Base-by-base conservation (phyloP, 202 grass and related monocot species). In the Carex arenaria region DNA sequence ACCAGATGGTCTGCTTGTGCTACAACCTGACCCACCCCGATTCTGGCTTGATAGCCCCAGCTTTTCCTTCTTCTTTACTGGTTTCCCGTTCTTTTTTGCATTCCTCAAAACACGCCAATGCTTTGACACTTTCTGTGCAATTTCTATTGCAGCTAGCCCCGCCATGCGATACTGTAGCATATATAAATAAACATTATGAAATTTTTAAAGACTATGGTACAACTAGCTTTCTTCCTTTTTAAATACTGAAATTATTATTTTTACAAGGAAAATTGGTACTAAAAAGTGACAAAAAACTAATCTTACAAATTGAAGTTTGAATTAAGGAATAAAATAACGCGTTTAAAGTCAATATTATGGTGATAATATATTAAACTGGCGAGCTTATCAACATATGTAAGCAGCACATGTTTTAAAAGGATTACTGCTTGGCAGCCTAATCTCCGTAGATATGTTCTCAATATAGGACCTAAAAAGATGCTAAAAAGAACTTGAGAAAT, bases 101-200 rank as follows among this genome's bases (percentile, higher is more conserved):
- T 95, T 95, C 87, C 86, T 89, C 67, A 93, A 80, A 89, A 88
- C 87, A 57, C 96, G 92, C 92, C 96, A 98, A 69, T 91, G 86
- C 86, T 98, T 98, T 73, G 93, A 89, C 55, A 98, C 91, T 88
- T 95, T 98, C 84, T 98, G 96, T 79, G 96, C 93, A 82, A 98
- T 90, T 90, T 95, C 96, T 90, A 93, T 98, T 86, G 91, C 96
- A 56, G 96, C 96, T 87, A 98, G 88, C 7, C 96, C 96, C 43
- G 88, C 96, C 96, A 98, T 98, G 14, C 93, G 89, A 75, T 95
- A 89, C 96, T 93, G 84, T n/a, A 78, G 53, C 73, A 78, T n/a
- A 78, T 19, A 23, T 19, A 78, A 59, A 70, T 19, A 18, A 70
- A 70, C 18, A 20, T 43, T 67, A n/a, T 67, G 45, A 49, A 67